These are phyloP conservation scores for Wickerhamiella brachini DNA, from an alignment of 805 yeast species.

Conservation along the genomic window DNA sequence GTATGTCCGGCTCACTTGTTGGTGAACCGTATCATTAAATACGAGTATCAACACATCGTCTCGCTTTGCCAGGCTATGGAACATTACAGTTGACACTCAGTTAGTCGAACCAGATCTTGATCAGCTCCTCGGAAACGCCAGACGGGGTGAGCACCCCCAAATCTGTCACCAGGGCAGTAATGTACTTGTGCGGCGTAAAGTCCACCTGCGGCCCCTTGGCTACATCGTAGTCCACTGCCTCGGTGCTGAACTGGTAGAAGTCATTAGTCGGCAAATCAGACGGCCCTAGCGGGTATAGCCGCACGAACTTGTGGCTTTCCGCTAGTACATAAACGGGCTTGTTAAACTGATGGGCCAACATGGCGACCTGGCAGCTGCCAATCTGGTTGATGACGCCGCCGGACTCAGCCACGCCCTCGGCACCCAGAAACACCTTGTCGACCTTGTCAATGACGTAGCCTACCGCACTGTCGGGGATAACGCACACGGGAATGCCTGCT, in stretches of 20 bases:
- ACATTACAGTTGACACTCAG: too few species aligned
- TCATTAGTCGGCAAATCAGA: constrained; percentile 58
- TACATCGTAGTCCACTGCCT: constrained; percentile 24
- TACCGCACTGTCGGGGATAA: constrained; percentile 85
- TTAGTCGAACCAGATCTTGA: constrained; percentile 94
- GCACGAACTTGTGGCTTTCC: constrained; percentile 89
- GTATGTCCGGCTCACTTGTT: too few species aligned
- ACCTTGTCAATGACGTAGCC: constrained; percentile 85
- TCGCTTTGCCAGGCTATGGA: too few species aligned
- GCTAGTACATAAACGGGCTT: constrained; percentile 91
- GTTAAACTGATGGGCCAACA: constrained; percentile 75
- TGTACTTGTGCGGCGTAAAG: constrained; percentile 90
- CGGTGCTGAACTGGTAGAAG: constrained; percentile 9
- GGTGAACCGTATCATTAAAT: too few species aligned
- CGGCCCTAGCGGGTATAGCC: constrained; percentile 88
- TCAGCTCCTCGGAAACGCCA: constrained; percentile 96
- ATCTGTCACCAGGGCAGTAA: constrained; percentile 92
- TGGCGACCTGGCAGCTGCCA: constrained; percentile 91
- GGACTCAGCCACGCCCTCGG: constrained; percentile 97
- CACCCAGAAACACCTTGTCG: constrained; percentile 90
- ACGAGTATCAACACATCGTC: too few species aligned
- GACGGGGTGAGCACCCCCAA: constrained; percentile 94
- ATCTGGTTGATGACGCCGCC: constrained; percentile 92
- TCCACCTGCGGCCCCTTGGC: constrained; percentile 52
- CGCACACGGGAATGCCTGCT: constrained; percentile 70